Evolutionary conservation across 768 basidiomycete species (phyloP).

Genomic region (Mycena capillaripes): DNA sequence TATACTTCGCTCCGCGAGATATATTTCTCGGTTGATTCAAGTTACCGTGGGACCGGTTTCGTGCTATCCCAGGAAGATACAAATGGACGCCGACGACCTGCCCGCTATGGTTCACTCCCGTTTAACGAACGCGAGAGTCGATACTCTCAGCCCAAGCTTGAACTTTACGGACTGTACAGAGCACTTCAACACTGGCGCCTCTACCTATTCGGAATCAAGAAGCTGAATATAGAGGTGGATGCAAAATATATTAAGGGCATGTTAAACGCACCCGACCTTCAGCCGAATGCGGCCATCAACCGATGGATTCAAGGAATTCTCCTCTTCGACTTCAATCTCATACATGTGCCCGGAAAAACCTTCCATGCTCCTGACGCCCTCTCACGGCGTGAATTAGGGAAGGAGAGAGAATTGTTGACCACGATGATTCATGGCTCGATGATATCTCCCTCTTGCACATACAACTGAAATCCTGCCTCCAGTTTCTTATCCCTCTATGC

Average conservation of each 20-base stretch:
- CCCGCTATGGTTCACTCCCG: constrained; percentile 50
- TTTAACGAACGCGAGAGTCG: constrained; percentile 46
- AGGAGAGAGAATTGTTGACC: constrained; percentile 36
- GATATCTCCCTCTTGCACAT: not conserved
- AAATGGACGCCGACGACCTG: constrained; percentile 28
- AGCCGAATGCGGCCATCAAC: constrained; percentile 54
- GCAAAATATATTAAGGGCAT: constrained; percentile 59
- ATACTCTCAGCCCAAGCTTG: constrained; percentile 56
- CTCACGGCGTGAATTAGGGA: constrained; percentile 44
- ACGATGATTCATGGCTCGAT: constrained; percentile 46
- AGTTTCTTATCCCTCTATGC: not conserved
- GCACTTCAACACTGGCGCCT: constrained; percentile 29
- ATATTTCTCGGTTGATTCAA: constrained; percentile 3
- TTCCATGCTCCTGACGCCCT: constrained; percentile 55
- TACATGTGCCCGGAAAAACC: constrained; percentile 51
- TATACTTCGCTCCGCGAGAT: constrained; percentile 36
- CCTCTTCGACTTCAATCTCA: constrained; percentile 52
- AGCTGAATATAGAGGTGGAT: constrained; percentile 53
- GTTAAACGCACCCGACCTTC: constrained; percentile 54
- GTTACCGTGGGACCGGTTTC: not conserved
- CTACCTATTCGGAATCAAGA: constrained; percentile 42
- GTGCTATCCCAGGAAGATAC: not conserved
- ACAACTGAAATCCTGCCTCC: not conserved
- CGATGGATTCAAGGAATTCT: constrained; percentile 57
- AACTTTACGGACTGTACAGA: constrained; percentile 53